Base-by-base conservation (phyloP, 2,329 filamentous ascomycete genomes). In the Talaromyces sp. region DNA sequence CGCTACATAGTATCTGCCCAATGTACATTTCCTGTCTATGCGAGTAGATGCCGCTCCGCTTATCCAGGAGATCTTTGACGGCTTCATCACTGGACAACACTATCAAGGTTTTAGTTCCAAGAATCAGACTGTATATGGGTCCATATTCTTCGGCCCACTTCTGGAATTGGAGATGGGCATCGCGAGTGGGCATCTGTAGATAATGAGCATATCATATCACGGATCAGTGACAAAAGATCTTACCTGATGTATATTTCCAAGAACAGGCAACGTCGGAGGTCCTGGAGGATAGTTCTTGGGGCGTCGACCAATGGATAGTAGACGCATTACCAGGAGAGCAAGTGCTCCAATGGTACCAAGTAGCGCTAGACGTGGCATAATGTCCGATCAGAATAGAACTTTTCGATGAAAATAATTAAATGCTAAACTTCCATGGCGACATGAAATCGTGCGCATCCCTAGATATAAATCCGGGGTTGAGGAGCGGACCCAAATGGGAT, bases 221-320 rank as follows among this genome's bases (percentile, higher is more conserved):
- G n/a, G n/a, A n/a, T n/a, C n/a, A n/a, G n/a, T n/a, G 11, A 25
- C 44, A 25, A 8, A 40, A 5, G 1, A 16, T 40, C 44, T 48
- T 9, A 48, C 44, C 54, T 67, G 66, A 39, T 63, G 63, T 11
- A 67, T 57, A 44, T 67, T 67, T 14, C 66, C 66, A 11, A 67
- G 18, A 31, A 67, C 44, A 12, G 65, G 66, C 7, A 66, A 16
- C 6, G 61, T 65, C 11, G 65, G 62, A n/a, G 66, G 66, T 1
- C 66, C 66, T 18, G 66, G 65, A n/a, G 66, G 65, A 44, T 66
- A 62, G 39, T 60, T 60, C 37, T 58, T 61, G 54, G 65, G 65
- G 21, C 65, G 62, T 42, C 60, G 44, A 11, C 61, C 61, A 46
- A 63, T 52, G 57, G 33, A 62, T 50, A 61, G 50, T 16, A 44